Evolutionary conservation across 106 monocot species (phyloP).

Genomic region (Dioscorea zingiberensis): DNA sequence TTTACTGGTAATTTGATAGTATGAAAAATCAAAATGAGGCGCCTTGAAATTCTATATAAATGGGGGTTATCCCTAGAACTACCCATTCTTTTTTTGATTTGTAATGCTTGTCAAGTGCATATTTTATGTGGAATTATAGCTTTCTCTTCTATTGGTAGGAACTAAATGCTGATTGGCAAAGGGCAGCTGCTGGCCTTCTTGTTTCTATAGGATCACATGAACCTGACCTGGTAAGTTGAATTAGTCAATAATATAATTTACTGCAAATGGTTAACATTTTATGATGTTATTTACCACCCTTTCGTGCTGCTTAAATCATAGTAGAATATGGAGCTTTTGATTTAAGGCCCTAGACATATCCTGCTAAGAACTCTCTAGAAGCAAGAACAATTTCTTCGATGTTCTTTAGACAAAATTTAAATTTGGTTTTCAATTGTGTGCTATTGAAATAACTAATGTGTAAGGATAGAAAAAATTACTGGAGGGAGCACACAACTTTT

Average conservation of each 20-base stretch:
- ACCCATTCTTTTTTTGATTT: background rate
- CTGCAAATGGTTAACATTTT: background rate
- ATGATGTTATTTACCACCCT: background rate
- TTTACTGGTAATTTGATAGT: background rate
- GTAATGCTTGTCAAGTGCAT: no score
- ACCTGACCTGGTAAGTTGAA: slow-evolving; percentile 75
- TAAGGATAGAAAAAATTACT: background rate
- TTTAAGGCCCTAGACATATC: background rate
- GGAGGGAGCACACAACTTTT: background rate
- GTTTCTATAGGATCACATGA: slow-evolving; percentile 88
- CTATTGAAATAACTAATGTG: background rate
- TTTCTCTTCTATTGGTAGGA: slow-evolving; percentile 28
- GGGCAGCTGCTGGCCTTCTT: slow-evolving; percentile 70
- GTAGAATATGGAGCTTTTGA: background rate
- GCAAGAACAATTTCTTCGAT: no score
- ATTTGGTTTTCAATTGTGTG: background rate
- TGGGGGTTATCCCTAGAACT: background rate
- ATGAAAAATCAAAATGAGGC: background rate
- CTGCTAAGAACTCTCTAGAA: no score
- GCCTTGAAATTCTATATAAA: background rate
- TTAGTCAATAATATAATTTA: background rate
- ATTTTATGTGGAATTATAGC: no score
- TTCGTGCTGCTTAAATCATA: background rate
- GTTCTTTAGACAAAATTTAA: background rate
- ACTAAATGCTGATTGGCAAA: slow-evolving; percentile 93